Evolutionary conservation across 2,329 filamentous ascomycete genomes (phyloP), one percentile per base, ranked within the genome.

Genomic region (Penicillium digitatum): DNA sequence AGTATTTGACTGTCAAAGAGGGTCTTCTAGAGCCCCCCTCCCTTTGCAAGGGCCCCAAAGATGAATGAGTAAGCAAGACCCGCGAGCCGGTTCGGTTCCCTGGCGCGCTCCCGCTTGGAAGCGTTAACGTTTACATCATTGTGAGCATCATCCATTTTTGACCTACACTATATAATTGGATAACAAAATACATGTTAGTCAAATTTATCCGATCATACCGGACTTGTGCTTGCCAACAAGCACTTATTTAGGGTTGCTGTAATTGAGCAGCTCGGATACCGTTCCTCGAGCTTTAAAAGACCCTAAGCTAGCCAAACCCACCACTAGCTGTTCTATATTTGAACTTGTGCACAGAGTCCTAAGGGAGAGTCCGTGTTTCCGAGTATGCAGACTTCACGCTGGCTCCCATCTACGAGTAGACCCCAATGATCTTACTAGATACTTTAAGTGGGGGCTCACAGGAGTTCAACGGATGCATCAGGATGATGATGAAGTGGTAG

Each of bases 141-240:
- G 54, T 65, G 63, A 65, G 58, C 63, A 65, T 65, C 63, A 64
- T 61, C 54, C 51, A 56, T 45, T 61, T 55, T 56, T 32, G 46
- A 49, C 37, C 37, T 57, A 10, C 14, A 20, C 32, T 50, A 26
- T 20, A 42, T 32, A 32, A 45, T 45, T 45, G 43, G 12, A 9
- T 27, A 45, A 22, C 7, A 14, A 20, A 31, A 20, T 44, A 31
- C 42, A 31, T 31, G 11, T 14, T 26, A 16, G n/a, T 20, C 40
- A 6, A 18, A 5, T 18, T 26, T 27, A 7, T 12, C 22, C n/a
- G 8, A 14, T 20, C 6, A 11, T 42, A 42, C 27, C 18, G 16
- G 14, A 26, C 18, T 42, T 49, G 37, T 18, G 14, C 20, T 48
- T 37, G 6, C n/a, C 16, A 34, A 16, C 22, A n/a, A 18, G 20